phyloP scores from a whole-genome alignment of 495 filamentous ascomycete genomes.

The Copromyces sp. region DNA sequence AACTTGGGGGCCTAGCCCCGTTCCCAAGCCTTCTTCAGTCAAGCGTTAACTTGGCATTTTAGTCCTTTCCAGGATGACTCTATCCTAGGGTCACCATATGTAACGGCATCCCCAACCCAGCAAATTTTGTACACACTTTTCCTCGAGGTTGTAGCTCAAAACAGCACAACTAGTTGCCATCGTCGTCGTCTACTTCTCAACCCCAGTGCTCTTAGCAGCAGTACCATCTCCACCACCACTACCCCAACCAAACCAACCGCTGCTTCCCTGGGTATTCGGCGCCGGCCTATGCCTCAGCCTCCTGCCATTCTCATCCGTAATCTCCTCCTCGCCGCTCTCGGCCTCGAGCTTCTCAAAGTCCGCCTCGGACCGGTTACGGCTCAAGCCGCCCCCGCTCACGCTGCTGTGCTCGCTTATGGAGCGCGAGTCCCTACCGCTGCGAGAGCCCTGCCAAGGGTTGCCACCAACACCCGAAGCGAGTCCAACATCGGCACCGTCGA shows the following conservation, averaged over 20 bases:
- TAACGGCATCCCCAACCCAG: not conserved
- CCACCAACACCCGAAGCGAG: not conserved
- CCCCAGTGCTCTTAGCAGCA: not conserved
- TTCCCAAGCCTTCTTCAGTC: not conserved
- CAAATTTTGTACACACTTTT: not conserved
- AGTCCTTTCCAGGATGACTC: not conserved
- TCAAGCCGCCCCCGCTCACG: slow-evolving; percentile 37
- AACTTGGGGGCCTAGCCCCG: not conserved
- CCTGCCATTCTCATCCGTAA: not conserved
- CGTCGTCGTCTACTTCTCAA: not conserved
- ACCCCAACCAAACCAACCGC: not conserved
- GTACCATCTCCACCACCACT: not conserved
- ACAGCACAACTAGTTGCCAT: not conserved
- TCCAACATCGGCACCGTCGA: slow-evolving; percentile 14
- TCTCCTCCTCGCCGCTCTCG: slow-evolving; percentile 48
- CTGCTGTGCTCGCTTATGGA: slow-evolving; percentile 31
- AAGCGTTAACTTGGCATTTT: not conserved
- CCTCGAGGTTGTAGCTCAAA: not conserved
- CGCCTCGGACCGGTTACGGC: slow-evolving; percentile 61
- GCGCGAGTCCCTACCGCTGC: not conserved
- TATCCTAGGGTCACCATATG: not conserved
- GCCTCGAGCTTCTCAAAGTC: slow-evolving; percentile 78
- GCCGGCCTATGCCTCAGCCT: not conserved
- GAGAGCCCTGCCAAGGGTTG: not conserved
- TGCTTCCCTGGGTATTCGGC: not conserved